A percentile compares a stretch with the other conserved stretches of the same genome.
Evolutionary conservation across 2,329 filamentous ascomycete species (phyloP).

Genomic region (Lachnum nothofagi): DNA sequence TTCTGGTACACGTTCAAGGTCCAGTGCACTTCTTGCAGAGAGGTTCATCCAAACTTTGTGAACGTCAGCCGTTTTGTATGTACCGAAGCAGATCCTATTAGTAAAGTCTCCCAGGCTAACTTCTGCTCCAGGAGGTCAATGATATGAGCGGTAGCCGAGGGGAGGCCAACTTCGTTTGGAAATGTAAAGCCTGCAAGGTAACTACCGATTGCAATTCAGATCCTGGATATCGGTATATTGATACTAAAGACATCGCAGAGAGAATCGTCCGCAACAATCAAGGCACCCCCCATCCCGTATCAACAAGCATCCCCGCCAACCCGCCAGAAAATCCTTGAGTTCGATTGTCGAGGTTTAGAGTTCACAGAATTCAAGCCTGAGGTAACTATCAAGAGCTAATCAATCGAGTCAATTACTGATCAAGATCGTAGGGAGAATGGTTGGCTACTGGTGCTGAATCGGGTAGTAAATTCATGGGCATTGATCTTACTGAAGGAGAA

Average conservation of each 20-base stretch:
- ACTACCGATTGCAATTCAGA: no score
- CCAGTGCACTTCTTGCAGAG: conserved; percentile 94
- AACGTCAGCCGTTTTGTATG: conserved; percentile 79
- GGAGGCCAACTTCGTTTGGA: conserved; percentile 99
- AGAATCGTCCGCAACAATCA: conserved; percentile 82
- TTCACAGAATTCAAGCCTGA: conserved; percentile 88
- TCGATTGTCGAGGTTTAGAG: conserved; percentile 91
- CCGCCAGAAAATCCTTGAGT: conserved; percentile 73
- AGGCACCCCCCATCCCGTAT: conserved; percentile 67
- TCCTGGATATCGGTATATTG: not conserved
- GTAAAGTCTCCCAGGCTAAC: not conserved
- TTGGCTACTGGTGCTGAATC: conserved; percentile 77
- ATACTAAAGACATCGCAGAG: conserved; percentile 44
- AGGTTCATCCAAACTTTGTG: conserved; percentile 81
- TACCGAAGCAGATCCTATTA: not conserved
- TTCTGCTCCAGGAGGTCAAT: conserved; percentile 64
- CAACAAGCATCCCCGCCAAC: conserved; percentile 67
- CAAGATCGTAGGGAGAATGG: conserved; percentile 69
- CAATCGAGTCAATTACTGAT: not conserved
- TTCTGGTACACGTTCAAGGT: conserved; percentile 99
- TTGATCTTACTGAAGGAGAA: conserved; percentile 83
- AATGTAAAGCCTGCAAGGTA: conserved; percentile 96
- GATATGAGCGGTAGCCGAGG: conserved; percentile 90
- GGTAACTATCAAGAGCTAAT: conserved; percentile 44
- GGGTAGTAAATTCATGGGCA: conserved; percentile 70